Base-by-base conservation (phyloP, 805 yeast genomes). In the Wickerhamiella hasegawae region DNA sequence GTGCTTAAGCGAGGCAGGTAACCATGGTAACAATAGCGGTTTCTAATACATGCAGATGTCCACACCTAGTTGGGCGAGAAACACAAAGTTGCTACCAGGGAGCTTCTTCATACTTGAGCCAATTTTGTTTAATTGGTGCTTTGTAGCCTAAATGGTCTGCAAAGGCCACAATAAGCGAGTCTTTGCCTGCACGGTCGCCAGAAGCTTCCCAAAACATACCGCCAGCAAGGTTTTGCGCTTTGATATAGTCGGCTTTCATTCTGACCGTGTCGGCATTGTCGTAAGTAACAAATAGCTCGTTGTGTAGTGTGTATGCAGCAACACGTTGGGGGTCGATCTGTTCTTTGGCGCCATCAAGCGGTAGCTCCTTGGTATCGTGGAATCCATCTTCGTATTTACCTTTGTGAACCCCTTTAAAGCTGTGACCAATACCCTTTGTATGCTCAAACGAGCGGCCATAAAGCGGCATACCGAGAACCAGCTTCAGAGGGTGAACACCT, bases 201-300 rank as follows among this genome's bases (percentile, higher is more conserved):
- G 76, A 66, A 0, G 94, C 76, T 47, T 87, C 96, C 97, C 97
- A 87, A 76, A 81, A 85, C 71, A 90, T 75, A 0, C 80, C 94
- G 0, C 98, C 97, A 0, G 76, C 92, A 8, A 84, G 57, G 0
- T 59, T 48, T 5, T 58, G 53, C 16, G 54, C 45, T 27, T 43
- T 45, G 5, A 77, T 71, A 45, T 70, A 83, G 20, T 58, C 46
- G 0, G 82, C 83, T 52, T 87, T 90, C 14, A 46, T 45, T 6
- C 51, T 46, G 2, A 68, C 70, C 2, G 76, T 63, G 4, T 61
- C 58, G 0, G 60, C 60, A 41, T 68, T 76, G 51, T 87, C 98
- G 53, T 78, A 87, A 5, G 69, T 63, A 2, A 78, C 63, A 31
- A 79, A 4, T 55, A 58, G 24, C 0, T 49, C 45, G 1, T 43